phyloP scores from a whole-genome alignment of 306 rosid genomes.

The Lotus japonicus region DNA sequence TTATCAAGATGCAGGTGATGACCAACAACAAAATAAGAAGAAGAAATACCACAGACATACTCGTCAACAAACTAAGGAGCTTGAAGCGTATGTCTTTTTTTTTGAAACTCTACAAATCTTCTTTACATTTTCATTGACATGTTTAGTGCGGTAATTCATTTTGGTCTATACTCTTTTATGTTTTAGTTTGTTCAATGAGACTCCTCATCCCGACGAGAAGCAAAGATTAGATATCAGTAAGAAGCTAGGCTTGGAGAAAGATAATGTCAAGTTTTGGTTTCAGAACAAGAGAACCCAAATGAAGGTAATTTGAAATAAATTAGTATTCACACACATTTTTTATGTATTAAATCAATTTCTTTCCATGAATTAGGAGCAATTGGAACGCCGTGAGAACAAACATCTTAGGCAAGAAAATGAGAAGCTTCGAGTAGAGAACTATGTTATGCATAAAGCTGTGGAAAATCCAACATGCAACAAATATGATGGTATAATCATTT shows the following conservation, averaged over 20 bases:
- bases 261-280: conserved; percentile 96
- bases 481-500: conserved; percentile 19
- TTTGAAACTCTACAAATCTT: background rate
- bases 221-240: conserved; percentile 70
- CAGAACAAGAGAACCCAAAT: conserved; percentile 83
- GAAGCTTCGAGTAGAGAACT: conserved; percentile 74
- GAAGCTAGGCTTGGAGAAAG: conserved; percentile 59
- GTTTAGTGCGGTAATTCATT: background rate
- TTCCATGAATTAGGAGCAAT: conserved; percentile 52
- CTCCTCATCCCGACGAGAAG: conserved; percentile 91
- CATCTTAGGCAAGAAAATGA: conserved; percentile 78
- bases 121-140: background rate
- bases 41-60: conserved; percentile 90
- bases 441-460: conserved; percentile 57
- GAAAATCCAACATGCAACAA: conserved; percentile 61
- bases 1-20: conserved; percentile 56
- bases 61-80: conserved; percentile 74
- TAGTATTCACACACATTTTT: no score
- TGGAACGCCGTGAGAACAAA: conserved; percentile 82
- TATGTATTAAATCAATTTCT: background rate
- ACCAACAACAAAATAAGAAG: conserved; percentile 19
- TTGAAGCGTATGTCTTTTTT: conserved; percentile 57
- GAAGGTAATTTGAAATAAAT: conserved; percentile 51
- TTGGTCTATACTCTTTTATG: background rate
- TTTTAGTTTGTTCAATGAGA: conserved; percentile 74